Conservation (phyloP, 371 early-diverging fungal species). For the Mycotypha africana region DNA sequence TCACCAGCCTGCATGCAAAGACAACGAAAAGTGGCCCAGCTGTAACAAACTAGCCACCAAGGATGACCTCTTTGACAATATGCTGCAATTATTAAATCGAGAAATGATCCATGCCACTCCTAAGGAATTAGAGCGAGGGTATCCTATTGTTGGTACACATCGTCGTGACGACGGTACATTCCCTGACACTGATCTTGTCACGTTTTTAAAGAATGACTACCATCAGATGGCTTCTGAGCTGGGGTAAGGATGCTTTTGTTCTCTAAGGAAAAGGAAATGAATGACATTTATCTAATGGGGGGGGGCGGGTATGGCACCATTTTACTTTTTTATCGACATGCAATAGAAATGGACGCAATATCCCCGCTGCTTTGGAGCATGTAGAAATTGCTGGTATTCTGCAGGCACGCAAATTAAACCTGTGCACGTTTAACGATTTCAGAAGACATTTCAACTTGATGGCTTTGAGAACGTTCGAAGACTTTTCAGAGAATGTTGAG, state of each 20-base stretch:
- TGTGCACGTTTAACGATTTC: conserved; percentile 47
- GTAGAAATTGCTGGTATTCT: conserved; percentile 47
- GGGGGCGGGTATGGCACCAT: too few species aligned
- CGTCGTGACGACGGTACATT: conserved; percentile 33
- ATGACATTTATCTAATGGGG: too few species aligned
- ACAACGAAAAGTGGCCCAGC: conserved; percentile 1
- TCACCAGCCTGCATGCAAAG: too few species aligned
- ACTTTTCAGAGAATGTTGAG: conserved; percentile 31
- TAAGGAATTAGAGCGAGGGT: conserved; percentile 30
- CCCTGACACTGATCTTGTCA: conserved; percentile 25
- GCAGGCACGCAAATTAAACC: conserved; percentile 27
- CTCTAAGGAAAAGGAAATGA: neutral
- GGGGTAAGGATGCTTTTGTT: conserved; percentile 19
- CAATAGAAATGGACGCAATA: conserved; percentile 35
- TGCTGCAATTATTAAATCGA: conserved; percentile 26
- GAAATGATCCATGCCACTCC: conserved; percentile 26
- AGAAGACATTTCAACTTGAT: conserved; percentile 34
- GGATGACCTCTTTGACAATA: conserved; percentile 13
- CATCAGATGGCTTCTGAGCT: conserved; percentile 27
- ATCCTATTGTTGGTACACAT: conserved; percentile 36
- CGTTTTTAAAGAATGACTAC: conserved; percentile 18
- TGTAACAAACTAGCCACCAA: conserved; percentile 18
- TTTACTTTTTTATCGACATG: too few species aligned
- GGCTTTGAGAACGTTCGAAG: conserved; percentile 30
- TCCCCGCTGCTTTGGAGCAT: conserved; percentile 33